phyloP scores from a whole-genome alignment of 257 asterid species.

The Nicotiana noctiflora region DNA sequence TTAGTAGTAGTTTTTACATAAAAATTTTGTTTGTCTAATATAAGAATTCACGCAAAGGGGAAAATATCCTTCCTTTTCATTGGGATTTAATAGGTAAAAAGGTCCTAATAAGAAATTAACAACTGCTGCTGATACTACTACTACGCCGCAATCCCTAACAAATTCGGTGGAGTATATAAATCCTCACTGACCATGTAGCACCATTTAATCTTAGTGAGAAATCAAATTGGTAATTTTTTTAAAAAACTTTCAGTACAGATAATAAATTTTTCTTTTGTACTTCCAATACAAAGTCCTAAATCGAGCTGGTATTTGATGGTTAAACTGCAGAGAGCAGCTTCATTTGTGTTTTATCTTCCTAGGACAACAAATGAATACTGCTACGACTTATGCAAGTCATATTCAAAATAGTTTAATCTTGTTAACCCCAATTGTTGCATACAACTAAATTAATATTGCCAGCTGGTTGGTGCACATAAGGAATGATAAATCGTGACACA shows the following conservation, averaged over 20 bases:
- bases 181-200: neutral
- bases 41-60: neutral
- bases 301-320: neutral
- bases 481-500: neutral
- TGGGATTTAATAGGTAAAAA: neutral
- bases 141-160: neutral
- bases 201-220: neutral
- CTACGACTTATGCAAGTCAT: neutral
- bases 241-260: neutral
- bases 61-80: neutral
- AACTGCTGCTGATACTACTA: neutral
- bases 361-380: neutral
- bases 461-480: neutral
- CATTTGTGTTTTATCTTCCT: neutral
- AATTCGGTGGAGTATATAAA: neutral
- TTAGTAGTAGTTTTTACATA: neutral
- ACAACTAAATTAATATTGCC: neutral
- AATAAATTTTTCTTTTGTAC: neutral
- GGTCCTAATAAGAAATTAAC: neutral
- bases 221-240: neutral
- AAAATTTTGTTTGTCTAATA: neutral
- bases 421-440: neutral
- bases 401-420: neutral
- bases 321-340: neutral
- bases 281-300: neutral